These are phyloP conservation scores for Cetradonia linearis DNA, from an alignment of 495 filamentous ascomycete genomes.

Conservation along the genomic window DNA sequence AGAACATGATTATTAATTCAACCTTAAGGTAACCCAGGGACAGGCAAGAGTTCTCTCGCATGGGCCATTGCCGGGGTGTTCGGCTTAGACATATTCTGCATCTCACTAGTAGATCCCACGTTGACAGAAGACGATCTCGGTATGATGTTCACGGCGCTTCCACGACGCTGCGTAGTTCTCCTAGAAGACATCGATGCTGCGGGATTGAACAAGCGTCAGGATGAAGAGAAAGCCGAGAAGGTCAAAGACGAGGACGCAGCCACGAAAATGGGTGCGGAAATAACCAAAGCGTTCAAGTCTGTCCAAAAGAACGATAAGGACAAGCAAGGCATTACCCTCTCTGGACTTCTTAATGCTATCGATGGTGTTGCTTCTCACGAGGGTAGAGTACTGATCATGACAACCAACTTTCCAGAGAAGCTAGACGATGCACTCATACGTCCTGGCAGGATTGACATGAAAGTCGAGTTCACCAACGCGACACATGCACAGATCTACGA, in stretches of 20 bases:
- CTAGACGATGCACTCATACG: conserved; percentile 68
- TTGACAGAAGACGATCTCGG: conserved; percentile 42
- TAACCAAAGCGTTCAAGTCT: conserved; percentile 18
- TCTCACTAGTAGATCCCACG: conserved; percentile 46
- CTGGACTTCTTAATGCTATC: conserved; percentile 71
- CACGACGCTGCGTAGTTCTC: conserved; percentile 52
- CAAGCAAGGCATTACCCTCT: conserved; percentile 49
- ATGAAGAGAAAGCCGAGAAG: conserved; percentile 7
- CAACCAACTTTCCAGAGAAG: conserved; percentile 66
- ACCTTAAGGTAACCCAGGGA: conserved; percentile 62
- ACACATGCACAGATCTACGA: conserved; percentile 50
- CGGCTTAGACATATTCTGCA: conserved; percentile 52
- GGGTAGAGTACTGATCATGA: conserved; percentile 75
- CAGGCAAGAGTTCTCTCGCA: conserved; percentile 55
- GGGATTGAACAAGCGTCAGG: conserved; percentile 29
- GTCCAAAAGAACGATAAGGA: conserved; percentile 21
- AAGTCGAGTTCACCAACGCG: conserved; percentile 59
- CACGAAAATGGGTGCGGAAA: conserved; percentile 20
- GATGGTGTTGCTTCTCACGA: conserved; percentile 77
- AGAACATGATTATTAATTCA: no score
- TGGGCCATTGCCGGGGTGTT: conserved; percentile 55
- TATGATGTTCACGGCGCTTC: conserved; percentile 45
- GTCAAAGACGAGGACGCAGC: conserved; percentile 15
- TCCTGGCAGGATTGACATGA: conserved; percentile 64
- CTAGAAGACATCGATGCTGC: conserved; percentile 61